Evolutionary conservation across 2,329 filamentous ascomycete genomes (phyloP).

Genomic region (Cytospora schulzeri): DNA sequence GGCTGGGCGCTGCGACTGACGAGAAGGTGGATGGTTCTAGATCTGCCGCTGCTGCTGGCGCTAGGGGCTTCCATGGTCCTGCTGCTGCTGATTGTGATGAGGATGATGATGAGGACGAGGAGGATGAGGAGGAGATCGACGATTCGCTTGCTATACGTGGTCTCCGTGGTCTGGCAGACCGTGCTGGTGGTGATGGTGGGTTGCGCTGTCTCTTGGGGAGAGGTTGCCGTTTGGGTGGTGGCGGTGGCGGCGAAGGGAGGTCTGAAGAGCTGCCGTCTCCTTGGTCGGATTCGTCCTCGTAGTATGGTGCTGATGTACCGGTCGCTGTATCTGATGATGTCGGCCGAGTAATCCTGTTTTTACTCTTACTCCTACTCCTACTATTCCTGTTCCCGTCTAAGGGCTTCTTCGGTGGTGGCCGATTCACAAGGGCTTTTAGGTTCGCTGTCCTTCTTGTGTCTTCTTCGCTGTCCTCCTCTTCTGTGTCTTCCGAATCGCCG

Average conservation of each 20-base stretch:
- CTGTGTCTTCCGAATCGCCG: not conserved
- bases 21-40: not conserved
- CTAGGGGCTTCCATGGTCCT: conserved; percentile 6
- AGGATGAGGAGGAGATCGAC: not conserved
- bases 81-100: too few species aligned
- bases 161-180: not conserved
- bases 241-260: conserved; percentile 19
- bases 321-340: not conserved
- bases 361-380: not conserved
- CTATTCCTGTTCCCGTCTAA: not conserved
- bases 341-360: too few species aligned
- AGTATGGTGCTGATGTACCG: conserved; percentile 14
- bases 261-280: conserved; percentile 5
- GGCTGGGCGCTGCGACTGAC: not conserved
- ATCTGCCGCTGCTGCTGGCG: not conserved
- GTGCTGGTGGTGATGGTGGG: conserved; percentile 2
- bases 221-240: conserved; percentile 6
- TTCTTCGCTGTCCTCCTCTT: conserved; percentile 9
- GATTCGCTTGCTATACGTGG: conserved; percentile 5
- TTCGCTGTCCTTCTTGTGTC: not conserved
- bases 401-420: not conserved
- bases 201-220: conserved; percentile 13
- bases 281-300: conserved; percentile 5
- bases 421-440: not conserved
- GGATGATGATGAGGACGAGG: conserved; percentile 1